Evolutionary conservation across 352 stramenopile genomes (phyloP), one percentile per base, ranked within the genome.

Genomic region (Phytopythium kandeliae): DNA sequence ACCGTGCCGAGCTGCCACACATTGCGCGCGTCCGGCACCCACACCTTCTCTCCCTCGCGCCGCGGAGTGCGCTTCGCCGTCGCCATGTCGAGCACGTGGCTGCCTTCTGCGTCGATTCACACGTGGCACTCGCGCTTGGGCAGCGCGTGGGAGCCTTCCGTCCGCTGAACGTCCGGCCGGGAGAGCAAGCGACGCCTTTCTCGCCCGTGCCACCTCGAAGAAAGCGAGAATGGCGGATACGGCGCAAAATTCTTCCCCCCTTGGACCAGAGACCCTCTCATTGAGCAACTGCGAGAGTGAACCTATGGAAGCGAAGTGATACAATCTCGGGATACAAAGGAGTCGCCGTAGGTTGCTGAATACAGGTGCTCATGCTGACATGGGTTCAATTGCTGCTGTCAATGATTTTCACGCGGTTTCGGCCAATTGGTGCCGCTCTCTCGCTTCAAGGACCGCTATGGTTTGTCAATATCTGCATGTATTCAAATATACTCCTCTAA

Each of bases 1-100:
- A 95, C 81, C 0, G 83, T 92, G 30, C 82, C 85, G 24, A 95
- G 61, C 51, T 91, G 77, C 85, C 85, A 95, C 50, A 95, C 82
- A 38, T 92, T 93, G 58, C 81, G 80, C 31, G 85, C 62, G 51
- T 93, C 82, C 0, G 85, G 82, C 51, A 78, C 89, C 85, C 85
- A 95, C 9, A 95, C 83, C 56, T 92, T 92, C 65, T 95, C 82
- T 49, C 85, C 85, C 61, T 93, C 85, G 24, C 84, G 79, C 24
- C 79, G 81, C 42, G 59, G 58, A 25, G 67, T 55, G 54, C 81
- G 74, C 65, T 85, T 85, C 3, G 55, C 57, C 65, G 44, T 70
- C 51, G 62, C 44, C 65, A 71, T 71, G 4, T 12, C 21, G 28
- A 9, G n/a, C n/a, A n/a, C n/a, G n/a, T n/a, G n/a, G n/a, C n/a